Conservation (phyloP, 306 rosid species). For the Potentilla sterilis region DNA sequence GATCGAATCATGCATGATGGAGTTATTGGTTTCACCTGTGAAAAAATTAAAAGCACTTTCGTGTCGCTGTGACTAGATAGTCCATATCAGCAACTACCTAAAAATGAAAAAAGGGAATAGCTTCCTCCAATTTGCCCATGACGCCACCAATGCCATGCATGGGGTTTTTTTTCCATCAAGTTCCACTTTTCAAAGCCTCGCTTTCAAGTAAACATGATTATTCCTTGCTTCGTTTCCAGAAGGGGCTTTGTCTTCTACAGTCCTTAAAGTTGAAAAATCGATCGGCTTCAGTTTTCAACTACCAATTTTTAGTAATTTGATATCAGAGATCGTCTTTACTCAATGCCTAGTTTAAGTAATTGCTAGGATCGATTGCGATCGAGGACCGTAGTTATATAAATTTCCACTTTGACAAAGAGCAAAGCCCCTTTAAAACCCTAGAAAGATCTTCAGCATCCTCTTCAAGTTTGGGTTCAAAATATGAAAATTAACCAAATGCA, state of each 20-base stretch:
- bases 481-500: too few species aligned
- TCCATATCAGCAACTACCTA: constrained; percentile 6
- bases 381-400: neutral
- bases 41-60: neutral
- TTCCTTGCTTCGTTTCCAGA: neutral
- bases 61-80: neutral
- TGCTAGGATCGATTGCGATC: neutral
- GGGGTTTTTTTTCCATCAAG: neutral
- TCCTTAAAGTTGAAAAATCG: neutral
- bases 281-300: constrained; percentile 4
- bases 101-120: neutral
- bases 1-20: neutral
- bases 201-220: constrained; percentile 7
- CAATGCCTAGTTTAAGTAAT: neutral
- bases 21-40: neutral
- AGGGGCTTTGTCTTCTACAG: neutral
- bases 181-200: neutral
- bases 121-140: neutral
- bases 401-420: neutral
- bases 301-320: neutral
- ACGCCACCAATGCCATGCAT: neutral
- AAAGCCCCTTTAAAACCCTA: neutral
- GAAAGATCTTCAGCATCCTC: neutral
- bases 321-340: neutral
- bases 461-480: too few species aligned